Conservation (phyloP, 768 basidiomycete species). For the Mycena rebaudengoi region DNA sequence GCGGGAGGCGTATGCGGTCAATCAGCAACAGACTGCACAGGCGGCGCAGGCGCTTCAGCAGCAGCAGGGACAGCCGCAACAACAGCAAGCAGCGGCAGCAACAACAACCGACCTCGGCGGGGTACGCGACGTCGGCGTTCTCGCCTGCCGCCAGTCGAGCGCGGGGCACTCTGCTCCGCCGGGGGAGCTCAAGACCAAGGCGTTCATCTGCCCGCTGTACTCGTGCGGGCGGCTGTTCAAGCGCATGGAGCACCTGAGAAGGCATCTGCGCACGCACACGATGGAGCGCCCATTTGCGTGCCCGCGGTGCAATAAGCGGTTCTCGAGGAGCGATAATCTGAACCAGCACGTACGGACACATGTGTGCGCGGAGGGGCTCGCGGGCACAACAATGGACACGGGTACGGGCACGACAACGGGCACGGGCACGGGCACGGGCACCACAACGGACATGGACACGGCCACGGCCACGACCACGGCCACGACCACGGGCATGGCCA, state of each 20-base stretch:
- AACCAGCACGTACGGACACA: slow-evolving; percentile 89
- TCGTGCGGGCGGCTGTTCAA: slow-evolving; percentile 90
- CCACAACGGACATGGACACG: too few species aligned
- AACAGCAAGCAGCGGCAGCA: slow-evolving; percentile 30
- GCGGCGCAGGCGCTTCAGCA: slow-evolving; percentile 31
- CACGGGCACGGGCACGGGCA: too few species aligned
- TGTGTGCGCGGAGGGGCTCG: slow-evolving; percentile 49
- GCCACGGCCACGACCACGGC: too few species aligned
- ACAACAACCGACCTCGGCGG: slow-evolving; percentile 17
- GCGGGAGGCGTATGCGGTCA: slow-evolving; percentile 40
- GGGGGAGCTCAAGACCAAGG: slow-evolving; percentile 58
- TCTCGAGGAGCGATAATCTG: slow-evolving; percentile 90
- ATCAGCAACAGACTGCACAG: slow-evolving; percentile 33
- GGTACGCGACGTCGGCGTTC: slow-evolving; percentile 10
- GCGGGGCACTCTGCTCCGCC: slow-evolving; percentile 2
- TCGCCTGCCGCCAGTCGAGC: neutral
- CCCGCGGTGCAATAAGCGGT: slow-evolving; percentile 77
- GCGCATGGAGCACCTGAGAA: slow-evolving; percentile 89
- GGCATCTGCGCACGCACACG: slow-evolving; percentile 90
- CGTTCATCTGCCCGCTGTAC: slow-evolving; percentile 83
- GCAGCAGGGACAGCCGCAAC: slow-evolving; percentile 33
- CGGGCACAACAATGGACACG: too few species aligned
- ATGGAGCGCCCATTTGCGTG: slow-evolving; percentile 88
- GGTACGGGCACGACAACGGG: too few species aligned
- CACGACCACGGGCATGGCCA: too few species aligned